A percentile compares a stretch with the other conserved stretches of the same genome.
phyloP scores from a whole-genome alignment of 805 yeast species.

The Cyberlindnera veronae region DNA sequence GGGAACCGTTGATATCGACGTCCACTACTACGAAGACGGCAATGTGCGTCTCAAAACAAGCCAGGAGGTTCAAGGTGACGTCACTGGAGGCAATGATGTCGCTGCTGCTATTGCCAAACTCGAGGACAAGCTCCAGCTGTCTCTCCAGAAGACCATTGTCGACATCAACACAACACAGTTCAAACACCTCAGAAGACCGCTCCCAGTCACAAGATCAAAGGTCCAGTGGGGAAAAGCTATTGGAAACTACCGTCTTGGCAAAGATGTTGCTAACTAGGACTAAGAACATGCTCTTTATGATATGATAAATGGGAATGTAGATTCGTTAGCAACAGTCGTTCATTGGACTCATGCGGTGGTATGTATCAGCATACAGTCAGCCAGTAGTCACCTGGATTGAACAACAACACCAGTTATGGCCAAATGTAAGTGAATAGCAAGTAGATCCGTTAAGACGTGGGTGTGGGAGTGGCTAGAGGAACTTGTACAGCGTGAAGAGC shows the following conservation, averaged over 20 bases:
- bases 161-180: slow-evolving; percentile 77
- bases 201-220: slow-evolving; percentile 88
- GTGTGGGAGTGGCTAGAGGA: slow-evolving; percentile 28
- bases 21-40: slow-evolving; percentile 95
- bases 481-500: slow-evolving; percentile 50
- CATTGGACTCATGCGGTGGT: too few species aligned
- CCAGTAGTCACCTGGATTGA: too few species aligned
- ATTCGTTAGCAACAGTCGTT: background rate
- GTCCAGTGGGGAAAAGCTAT: slow-evolving; percentile 95
- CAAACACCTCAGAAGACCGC: slow-evolving; percentile 81
- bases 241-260: slow-evolving; percentile 84
- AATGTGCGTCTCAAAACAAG: slow-evolving; percentile 72
- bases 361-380: too few species aligned
- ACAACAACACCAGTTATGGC: too few species aligned
- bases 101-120: slow-evolving; percentile 47
- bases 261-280: slow-evolving; percentile 51
- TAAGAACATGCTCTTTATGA: background rate
- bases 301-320: background rate
- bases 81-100: slow-evolving; percentile 24
- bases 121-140: slow-evolving; percentile 59
- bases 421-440: background rate
- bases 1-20: slow-evolving; percentile 64
- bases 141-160: slow-evolving; percentile 58
- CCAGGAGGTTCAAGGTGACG: slow-evolving; percentile 28
- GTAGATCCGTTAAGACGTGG: background rate